These are phyloP conservation scores for Elaeagnus macrophylla DNA, from an alignment of 306 rosid genomes.

Conservation along the genomic window DNA sequence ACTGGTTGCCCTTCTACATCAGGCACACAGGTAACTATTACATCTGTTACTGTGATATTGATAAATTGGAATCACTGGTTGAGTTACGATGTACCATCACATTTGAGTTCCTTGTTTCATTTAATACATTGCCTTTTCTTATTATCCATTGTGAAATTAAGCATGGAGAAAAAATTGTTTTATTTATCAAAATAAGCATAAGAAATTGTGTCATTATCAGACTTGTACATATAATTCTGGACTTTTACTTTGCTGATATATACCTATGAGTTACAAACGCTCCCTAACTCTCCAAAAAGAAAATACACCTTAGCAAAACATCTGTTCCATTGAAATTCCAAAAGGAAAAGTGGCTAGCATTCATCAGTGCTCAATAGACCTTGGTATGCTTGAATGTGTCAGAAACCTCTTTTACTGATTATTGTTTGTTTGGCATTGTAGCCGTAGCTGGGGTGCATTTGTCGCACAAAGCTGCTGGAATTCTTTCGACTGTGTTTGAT, in stretches of 20 bases:
- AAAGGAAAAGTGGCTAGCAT: background rate
- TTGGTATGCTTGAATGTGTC: background rate
- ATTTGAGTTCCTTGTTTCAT: background rate
- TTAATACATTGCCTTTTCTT: background rate
- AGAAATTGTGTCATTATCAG: background rate
- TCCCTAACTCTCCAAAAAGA: background rate
- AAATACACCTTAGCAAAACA: background rate
- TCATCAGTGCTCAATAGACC: background rate
- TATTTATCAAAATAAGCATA: background rate
- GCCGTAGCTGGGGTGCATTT: conserved; percentile 75
- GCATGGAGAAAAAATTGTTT: too few relatives aligned
- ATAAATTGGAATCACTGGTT: background rate
- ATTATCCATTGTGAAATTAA: background rate
- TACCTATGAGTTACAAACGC: background rate
- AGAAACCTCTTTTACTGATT: conserved; percentile 1
- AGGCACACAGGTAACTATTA: conserved; percentile 52
- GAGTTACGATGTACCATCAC: background rate
- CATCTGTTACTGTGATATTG: background rate
- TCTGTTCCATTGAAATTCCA: background rate
- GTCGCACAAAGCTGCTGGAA: conserved; percentile 78
- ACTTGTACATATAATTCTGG: background rate
- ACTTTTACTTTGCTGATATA: background rate
- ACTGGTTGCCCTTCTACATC: conserved; percentile 89
- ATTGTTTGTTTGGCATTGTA: conserved; percentile 22
- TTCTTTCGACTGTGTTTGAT: conserved; percentile 81